A percentile compares a stretch with the other conserved stretches of the same genome.
Evolutionary conservation across 1,284 basidiomycete species (phyloP).

Genomic region (Thelephora terrestris): DNA sequence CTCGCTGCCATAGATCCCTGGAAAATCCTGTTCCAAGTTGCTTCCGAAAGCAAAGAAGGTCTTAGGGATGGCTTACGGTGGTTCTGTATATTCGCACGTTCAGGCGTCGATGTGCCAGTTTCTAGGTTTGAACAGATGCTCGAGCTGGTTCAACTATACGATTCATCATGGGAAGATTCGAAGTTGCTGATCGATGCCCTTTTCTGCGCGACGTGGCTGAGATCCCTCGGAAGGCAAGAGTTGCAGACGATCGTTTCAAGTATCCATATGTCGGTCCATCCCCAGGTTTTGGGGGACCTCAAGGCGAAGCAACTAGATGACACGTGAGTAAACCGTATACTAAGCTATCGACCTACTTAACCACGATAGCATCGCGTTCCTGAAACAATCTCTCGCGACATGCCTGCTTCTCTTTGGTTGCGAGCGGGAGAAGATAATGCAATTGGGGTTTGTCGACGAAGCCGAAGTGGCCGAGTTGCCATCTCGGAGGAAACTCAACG

Average conservation of each 20-base stretch:
- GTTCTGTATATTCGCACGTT: constrained; percentile 55
- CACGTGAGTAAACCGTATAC: constrained; percentile 24
- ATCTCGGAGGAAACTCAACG: constrained; percentile 39
- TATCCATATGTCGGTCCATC: constrained; percentile 34
- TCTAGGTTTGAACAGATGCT: constrained; percentile 38
- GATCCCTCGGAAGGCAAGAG: constrained; percentile 44
- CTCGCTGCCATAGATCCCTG: constrained; percentile 41
- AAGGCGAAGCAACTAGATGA: constrained; percentile 16
- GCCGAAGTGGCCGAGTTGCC: constrained; percentile 40
- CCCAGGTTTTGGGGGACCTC: constrained; percentile 28
- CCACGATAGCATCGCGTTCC: constrained; percentile 31
- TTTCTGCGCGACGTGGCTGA: constrained; percentile 42
- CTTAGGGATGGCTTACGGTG: constrained; percentile 46
- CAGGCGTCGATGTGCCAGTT: constrained; percentile 58
- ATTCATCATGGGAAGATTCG: constrained; percentile 34
- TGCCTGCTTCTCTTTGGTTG: constrained; percentile 59
- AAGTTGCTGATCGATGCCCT: constrained; percentile 38
- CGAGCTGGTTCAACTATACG: constrained; percentile 28
- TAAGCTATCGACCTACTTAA: constrained; percentile 2
- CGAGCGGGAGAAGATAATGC: constrained; percentile 35
- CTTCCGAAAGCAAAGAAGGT: constrained; percentile 33
- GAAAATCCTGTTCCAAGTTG: constrained; percentile 36
- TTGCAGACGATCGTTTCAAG: constrained; percentile 39
- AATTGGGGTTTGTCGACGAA: constrained; percentile 33
- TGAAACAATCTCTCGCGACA: constrained; percentile 45